Conservation (phyloP, 371 early-diverging fungal species). For the Mucor saturninus region DNA sequence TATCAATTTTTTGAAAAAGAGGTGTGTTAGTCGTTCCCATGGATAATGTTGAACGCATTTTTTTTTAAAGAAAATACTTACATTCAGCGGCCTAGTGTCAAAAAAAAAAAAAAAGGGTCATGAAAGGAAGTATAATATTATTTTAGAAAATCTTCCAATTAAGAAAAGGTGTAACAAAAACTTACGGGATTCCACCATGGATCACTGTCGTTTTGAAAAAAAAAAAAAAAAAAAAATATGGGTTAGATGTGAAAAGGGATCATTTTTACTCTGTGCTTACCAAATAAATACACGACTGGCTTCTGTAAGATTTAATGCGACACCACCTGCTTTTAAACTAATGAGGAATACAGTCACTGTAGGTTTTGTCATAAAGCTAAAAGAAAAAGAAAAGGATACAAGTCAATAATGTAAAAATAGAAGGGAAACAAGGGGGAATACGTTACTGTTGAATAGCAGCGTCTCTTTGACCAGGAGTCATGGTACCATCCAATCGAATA, state of each 20-base stretch:
- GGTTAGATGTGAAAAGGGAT: no score
- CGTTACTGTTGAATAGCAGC: conserved; percentile 67
- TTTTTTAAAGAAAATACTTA: conserved; percentile 28
- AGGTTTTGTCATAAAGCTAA: conserved; percentile 82
- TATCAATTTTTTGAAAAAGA: conserved; percentile 20
- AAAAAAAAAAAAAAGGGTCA: background rate
- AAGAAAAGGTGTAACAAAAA: no score
- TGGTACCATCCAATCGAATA: conserved; percentile 93
- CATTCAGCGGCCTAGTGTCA: conserved; percentile 44
- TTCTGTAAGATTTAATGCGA: conserved; percentile 95
- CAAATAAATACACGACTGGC: conserved; percentile 91
- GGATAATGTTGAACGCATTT: background rate
- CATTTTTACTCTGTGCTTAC: no score
- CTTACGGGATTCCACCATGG: conserved; percentile 94
- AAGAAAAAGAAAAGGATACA: conserved; percentile 19
- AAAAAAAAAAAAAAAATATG: conserved; percentile 3
- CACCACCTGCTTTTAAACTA: conserved; percentile 94
- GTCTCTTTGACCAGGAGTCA: conserved; percentile 85
- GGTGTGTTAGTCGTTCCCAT: no score
- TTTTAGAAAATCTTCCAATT: no score
- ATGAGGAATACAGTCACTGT: conserved; percentile 88
- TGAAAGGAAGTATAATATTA: conserved; percentile 4
- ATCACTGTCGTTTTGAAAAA: conserved; percentile 50
- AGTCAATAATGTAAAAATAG: background rate
- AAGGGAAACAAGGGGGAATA: background rate